Percentiles rank a stretch among this genome's conserved stretches.
These are phyloP conservation scores for Coniophora puteana DNA, from an alignment of 1,284 basidiomycete species.

Conservation along the genomic window DNA sequence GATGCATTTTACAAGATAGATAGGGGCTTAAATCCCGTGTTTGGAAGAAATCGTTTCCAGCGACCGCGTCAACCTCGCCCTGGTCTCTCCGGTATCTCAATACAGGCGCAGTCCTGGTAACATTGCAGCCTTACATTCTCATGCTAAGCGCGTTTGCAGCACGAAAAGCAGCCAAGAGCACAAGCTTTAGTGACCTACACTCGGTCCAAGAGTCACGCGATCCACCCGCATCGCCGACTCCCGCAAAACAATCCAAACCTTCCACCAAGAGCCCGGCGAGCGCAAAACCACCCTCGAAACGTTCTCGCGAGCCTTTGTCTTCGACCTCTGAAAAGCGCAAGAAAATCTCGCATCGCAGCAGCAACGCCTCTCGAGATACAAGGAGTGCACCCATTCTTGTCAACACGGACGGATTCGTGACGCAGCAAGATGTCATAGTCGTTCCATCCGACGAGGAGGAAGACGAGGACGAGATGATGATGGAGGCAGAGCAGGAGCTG, in stretches of 20 bases:
- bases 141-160: slow-evolving; percentile 27
- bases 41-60: too few relatives aligned
- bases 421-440: slow-evolving; percentile 35
- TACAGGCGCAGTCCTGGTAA: too few relatives aligned
- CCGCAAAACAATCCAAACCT: slow-evolving; percentile 10
- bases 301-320: slow-evolving; percentile 9
- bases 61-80: too few relatives aligned
- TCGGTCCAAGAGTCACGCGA: slow-evolving; percentile 6
- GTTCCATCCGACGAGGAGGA: slow-evolving; percentile 32
- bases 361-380: slow-evolving; percentile 9
- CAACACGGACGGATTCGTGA: slow-evolving; percentile 27
- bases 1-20: too few relatives aligned
- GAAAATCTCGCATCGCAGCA: slow-evolving; percentile 15
- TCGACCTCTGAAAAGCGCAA: slow-evolving; percentile 12
- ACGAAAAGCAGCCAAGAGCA: slow-evolving; percentile 24
- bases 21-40: too few relatives aligned
- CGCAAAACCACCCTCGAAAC: slow-evolving; percentile 16
- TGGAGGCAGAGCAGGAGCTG: slow-evolving; percentile 9
- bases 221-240: slow-evolving; percentile 11
- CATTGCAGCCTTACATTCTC: too few relatives aligned
- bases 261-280: neutral
- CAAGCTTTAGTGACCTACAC: too few relatives aligned
- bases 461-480: slow-evolving; percentile 27
- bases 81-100: too few relatives aligned
- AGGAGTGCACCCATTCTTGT: slow-evolving; percentile 32